phyloP scores from a whole-genome alignment of 495 filamentous ascomycete species.

The Podospora pseudoanserina region DNA sequence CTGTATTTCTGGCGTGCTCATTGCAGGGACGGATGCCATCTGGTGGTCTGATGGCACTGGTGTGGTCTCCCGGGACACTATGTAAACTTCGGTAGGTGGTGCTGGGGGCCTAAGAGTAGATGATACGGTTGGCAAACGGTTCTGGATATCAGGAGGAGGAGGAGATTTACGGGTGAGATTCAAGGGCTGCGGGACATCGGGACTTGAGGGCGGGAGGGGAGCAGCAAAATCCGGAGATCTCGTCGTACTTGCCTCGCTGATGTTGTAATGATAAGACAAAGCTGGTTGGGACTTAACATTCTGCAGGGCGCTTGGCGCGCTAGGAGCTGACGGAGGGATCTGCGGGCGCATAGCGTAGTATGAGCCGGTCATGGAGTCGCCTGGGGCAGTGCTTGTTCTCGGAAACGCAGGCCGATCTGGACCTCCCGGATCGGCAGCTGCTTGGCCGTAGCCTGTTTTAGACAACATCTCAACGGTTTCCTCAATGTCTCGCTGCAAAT shows the following conservation, averaged over 20 bases:
- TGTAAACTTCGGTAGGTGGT: slow-evolving; percentile 2
- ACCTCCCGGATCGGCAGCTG: neutral
- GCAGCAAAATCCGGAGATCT: slow-evolving; percentile 7
- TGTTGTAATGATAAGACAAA: neutral
- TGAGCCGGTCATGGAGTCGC: slow-evolving; percentile 28
- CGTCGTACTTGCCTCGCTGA: neutral
- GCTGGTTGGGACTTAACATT: slow-evolving; percentile 8
- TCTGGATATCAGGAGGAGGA: neutral
- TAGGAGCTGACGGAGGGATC: slow-evolving; percentile 12
- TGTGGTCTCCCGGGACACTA: neutral
- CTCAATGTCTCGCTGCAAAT: slow-evolving; percentile 18
- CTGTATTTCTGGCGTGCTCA: neutral
- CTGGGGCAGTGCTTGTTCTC: slow-evolving; percentile 31
- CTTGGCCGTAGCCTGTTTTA: slow-evolving; percentile 10
- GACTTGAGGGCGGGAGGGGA: slow-evolving; percentile 15
- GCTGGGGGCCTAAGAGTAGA: neutral
- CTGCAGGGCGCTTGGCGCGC: slow-evolving; percentile 10
- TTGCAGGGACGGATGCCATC: neutral
- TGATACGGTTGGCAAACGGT: neutral
- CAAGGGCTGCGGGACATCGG: slow-evolving; percentile 22
- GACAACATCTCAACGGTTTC: slow-evolving; percentile 21
- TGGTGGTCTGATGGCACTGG: neutral
- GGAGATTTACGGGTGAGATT: slow-evolving; percentile 20
- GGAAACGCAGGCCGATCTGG: slow-evolving; percentile 12
- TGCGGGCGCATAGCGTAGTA: slow-evolving; percentile 24